Evolutionary conservation across 1,139 yeast species (phyloP).

Genomic region (Geotrichum histeridarum): DNA sequence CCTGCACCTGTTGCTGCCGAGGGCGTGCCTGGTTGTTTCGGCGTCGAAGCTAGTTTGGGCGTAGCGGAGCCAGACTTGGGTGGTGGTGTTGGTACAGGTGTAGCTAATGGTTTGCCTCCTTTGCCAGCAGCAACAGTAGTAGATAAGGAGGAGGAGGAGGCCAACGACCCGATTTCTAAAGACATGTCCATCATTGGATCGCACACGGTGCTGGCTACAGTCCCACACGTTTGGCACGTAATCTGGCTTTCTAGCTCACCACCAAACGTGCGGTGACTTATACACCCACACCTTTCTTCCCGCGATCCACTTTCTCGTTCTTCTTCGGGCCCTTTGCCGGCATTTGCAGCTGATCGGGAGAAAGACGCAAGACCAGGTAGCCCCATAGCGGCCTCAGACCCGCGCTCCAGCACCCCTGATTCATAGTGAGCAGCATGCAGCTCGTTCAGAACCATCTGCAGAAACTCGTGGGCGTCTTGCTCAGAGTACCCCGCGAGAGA

Average conservation of each 20-base stretch:
- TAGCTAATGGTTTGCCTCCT: not conserved
- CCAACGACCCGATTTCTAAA: slow-evolving; percentile 46
- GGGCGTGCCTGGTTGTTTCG: not conserved
- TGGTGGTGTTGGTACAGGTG: no score
- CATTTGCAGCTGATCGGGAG: not conserved
- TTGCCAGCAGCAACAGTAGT: slow-evolving; percentile 8
- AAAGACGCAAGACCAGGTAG: not conserved
- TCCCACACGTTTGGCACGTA: slow-evolving; percentile 63
- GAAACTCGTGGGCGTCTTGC: slow-evolving; percentile 96
- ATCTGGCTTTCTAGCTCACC: slow-evolving; percentile 73
- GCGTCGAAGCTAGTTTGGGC: not conserved
- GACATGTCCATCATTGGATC: slow-evolving; percentile 92
- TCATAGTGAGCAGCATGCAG: slow-evolving; percentile 48
- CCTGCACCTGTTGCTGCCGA: no score
- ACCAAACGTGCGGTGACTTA: slow-evolving; percentile 73
- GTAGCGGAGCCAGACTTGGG: no score
- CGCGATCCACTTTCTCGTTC: not conserved
- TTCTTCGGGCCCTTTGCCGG: not conserved
- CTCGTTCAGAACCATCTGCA: slow-evolving; percentile 85
- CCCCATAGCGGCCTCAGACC: slow-evolving; percentile 5
- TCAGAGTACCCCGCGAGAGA: slow-evolving; percentile 91
- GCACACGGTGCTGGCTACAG: slow-evolving; percentile 53
- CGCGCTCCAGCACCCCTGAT: slow-evolving; percentile 11
- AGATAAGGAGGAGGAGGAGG: not conserved
- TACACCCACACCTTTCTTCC: slow-evolving; percentile 54